phyloP scores from a whole-genome alignment of 148 eudicot genomes.

The Agrostemma githago region DNA sequence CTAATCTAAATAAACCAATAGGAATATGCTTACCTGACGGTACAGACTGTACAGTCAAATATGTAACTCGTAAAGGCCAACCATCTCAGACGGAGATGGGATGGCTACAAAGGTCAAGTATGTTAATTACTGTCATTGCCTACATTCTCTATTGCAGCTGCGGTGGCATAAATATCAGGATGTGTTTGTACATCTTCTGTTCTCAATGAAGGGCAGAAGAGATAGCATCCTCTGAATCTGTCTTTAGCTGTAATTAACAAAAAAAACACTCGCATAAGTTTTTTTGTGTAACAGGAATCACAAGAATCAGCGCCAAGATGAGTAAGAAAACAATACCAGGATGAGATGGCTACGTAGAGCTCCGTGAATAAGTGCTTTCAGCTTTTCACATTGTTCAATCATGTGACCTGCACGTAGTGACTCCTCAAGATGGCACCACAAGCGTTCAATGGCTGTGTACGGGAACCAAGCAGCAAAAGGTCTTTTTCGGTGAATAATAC shows the following conservation, averaged over 20 bases:
- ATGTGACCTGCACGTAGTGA: slow-evolving; percentile 61
- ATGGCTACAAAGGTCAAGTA: too few relatives aligned
- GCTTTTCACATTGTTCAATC: slow-evolving; percentile 73
- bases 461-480: slow-evolving; percentile 92
- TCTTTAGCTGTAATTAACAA: slow-evolving; percentile 20
- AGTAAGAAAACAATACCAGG: slow-evolving; percentile 33
- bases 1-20: too few relatives aligned
- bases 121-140: too few relatives aligned
- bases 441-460: slow-evolving; percentile 68
- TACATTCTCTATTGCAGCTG: too few relatives aligned
- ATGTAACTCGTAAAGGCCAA: too few relatives aligned
- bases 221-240: slow-evolving; percentile 31
- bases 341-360: slow-evolving; percentile 67
- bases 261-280: neutral
- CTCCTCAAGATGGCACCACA: slow-evolving; percentile 86
- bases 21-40: too few relatives aligned
- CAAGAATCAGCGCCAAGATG: neutral
- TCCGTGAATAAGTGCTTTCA: slow-evolving; percentile 57
- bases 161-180: too few relatives aligned
- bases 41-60: too few relatives aligned
- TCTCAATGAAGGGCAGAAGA: slow-evolving; percentile 24
- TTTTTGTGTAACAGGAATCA: neutral
- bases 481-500: slow-evolving; percentile 65
- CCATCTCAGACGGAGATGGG: too few relatives aligned
- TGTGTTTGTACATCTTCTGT: neutral